A percentile compares a stretch with the other conserved stretches of the same genome.
phyloP scores from a whole-genome alignment of 805 yeast species.

The Hanseniaspora lindneri region DNA sequence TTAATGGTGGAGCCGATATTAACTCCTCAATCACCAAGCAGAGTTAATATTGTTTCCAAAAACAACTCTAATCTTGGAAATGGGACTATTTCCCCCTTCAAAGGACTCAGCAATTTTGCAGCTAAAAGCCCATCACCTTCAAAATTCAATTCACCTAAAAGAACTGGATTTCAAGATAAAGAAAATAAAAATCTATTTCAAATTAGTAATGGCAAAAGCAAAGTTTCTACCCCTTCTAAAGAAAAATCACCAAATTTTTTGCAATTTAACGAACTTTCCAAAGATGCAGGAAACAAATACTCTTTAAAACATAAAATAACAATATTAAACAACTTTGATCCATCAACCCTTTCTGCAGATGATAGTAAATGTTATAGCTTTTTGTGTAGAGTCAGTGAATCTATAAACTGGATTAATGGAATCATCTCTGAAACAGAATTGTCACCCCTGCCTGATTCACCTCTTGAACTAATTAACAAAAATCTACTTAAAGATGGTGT shows the following conservation, averaged over 20 bases:
- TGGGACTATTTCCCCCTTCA: background rate
- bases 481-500: conserved; percentile 75
- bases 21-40: background rate
- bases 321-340: conserved; percentile 8
- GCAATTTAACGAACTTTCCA: background rate
- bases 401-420: conserved; percentile 67
- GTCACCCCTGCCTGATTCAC: conserved; percentile 18
- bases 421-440: conserved; percentile 44
- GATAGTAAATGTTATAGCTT: conserved; percentile 55
- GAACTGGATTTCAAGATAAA: background rate
- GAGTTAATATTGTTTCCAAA: background rate
- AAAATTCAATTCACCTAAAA: background rate
- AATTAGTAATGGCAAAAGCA: background rate
- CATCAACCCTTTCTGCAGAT: background rate
- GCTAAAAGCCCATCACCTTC: conserved; percentile 7
- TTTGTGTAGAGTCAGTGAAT: conserved; percentile 66
- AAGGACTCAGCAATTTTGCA: conserved; percentile 4
- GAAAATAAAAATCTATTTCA: background rate
- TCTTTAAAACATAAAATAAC: background rate
- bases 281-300: background rate
- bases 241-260: background rate
- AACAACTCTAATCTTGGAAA: background rate
- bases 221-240: conserved; percentile 9
- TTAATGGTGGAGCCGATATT: conserved; percentile 16
- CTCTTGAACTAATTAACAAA: conserved; percentile 40